Evolutionary conservation across 2,329 filamentous ascomycete species (phyloP), one percentile per base, ranked within the genome.

Genomic region (Colletotrichum sp.): DNA sequence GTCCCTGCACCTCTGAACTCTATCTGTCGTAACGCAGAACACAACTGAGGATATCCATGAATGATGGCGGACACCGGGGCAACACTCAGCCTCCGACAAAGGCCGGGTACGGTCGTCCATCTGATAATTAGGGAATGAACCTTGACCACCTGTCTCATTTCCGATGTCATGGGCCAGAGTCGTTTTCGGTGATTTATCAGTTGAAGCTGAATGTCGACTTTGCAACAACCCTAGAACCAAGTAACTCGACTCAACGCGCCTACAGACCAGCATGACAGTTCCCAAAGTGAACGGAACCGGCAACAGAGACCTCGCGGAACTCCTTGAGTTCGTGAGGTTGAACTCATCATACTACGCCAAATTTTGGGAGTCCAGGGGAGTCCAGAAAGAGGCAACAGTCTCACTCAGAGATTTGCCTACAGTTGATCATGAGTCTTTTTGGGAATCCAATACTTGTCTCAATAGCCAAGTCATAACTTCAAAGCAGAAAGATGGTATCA

Each of bases 391-490:
- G 10, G 18, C n/a, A 4, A 8, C 15, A n/a, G 39, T 65, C n/a
- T 65, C 64, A 18, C 9, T 73, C 24, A n/a, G 30, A 7, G 32
- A 69, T 2, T 30, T 76, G 26, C 70, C 73, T 16, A 12, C 67
- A 21, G 70, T 76, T 10, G 59, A 76, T 16, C 70, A 69, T 26
- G 65, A 69, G 32, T 69, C 70, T 5, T 73, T 76, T 8, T 76
- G 73, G 73, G 32, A 68, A 30, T 34, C 73, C 26, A 76, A 76
- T 36, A 76, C 73, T 1, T 76, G 73, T 18, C 73, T 69, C 10
- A 60, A 69, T 15, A 76, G 73, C 21, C 52, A 76, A 18, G 70
- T 76, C 12, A 16, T 76, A 18, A 76, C 73, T 2, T 73, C 70
- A 15, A 73, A 73, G 34, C 73, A 76, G 30, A 73, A 69, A 12